Evolutionary conservation across 768 basidiomycete genomes (phyloP).

Genomic region (Suillus fuscotomentosus): DNA sequence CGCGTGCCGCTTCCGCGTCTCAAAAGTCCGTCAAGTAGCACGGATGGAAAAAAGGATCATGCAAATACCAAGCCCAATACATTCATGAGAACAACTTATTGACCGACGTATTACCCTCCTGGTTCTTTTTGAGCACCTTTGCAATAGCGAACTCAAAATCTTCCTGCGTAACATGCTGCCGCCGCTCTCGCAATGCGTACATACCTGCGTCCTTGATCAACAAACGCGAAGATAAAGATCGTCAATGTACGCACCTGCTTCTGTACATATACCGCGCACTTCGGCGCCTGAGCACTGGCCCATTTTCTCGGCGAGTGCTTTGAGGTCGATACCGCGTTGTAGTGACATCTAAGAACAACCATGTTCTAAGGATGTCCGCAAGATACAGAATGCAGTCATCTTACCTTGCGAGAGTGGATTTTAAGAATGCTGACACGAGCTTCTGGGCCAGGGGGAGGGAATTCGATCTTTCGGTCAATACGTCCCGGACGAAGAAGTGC

Average conservation of each 20-base stretch:
- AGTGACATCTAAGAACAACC: slow-evolving; percentile 76
- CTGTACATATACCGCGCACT: slow-evolving; percentile 95
- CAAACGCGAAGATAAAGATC: slow-evolving; percentile 1
- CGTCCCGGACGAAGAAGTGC: slow-evolving; percentile 92
- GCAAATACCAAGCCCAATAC: background rate
- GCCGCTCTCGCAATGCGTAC: slow-evolving; percentile 93
- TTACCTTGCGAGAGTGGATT: slow-evolving; percentile 92
- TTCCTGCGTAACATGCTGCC: slow-evolving; percentile 97
- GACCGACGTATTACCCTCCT: slow-evolving; percentile 90
- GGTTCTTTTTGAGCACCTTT: slow-evolving; percentile 96
- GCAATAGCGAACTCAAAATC: slow-evolving; percentile 99
- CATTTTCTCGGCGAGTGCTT: slow-evolving; percentile 97
- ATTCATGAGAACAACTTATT: slow-evolving; percentile 89
- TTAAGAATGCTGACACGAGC: slow-evolving; percentile 96
- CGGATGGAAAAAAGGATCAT: background rate
- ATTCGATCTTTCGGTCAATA: slow-evolving; percentile 97
- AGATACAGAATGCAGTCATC: slow-evolving; percentile 2
- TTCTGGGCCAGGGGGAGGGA: slow-evolving; percentile 96
- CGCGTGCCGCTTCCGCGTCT: too few species aligned
- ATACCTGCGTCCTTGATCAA: slow-evolving; percentile 54
- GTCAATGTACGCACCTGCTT: slow-evolving; percentile 64
- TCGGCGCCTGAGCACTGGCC: slow-evolving; percentile 98
- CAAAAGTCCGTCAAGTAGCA: background rate
- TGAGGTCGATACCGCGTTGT: slow-evolving; percentile 96
- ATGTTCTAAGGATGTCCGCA: background rate